Evolutionary conservation across 805 yeast genomes (phyloP).

Genomic region (Hanseniaspora vineae): DNA sequence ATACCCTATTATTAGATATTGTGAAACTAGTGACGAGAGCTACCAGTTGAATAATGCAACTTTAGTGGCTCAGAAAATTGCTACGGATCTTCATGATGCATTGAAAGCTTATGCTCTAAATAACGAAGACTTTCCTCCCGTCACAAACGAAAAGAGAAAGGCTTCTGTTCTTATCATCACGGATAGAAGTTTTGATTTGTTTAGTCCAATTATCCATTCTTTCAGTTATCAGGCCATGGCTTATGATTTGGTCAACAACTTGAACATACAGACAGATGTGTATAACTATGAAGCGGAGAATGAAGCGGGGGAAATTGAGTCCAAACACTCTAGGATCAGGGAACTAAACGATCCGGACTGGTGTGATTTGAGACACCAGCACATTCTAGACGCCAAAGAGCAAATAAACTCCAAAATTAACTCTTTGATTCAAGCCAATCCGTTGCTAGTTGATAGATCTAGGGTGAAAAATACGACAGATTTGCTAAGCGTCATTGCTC

Average conservation of each 20-base stretch:
- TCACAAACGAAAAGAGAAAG: slow-evolving; percentile 29
- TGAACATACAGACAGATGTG: slow-evolving; percentile 29
- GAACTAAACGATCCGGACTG: slow-evolving; percentile 54
- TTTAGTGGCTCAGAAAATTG: slow-evolving; percentile 54
- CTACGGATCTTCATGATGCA: slow-evolving; percentile 53
- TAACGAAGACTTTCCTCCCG: slow-evolving; percentile 48
- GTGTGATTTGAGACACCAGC: slow-evolving; percentile 57
- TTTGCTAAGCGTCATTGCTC: slow-evolving; percentile 62
- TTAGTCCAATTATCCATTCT: slow-evolving; percentile 79
- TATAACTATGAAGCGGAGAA: slow-evolving; percentile 45
- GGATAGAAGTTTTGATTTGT: slow-evolving; percentile 74
- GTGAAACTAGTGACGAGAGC: slow-evolving; percentile 35
- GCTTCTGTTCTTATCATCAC: slow-evolving; percentile 62
- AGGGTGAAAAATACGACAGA: slow-evolving; percentile 57
- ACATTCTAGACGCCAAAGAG: slow-evolving; percentile 63
- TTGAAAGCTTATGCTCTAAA: slow-evolving; percentile 65
- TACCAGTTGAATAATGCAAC: slow-evolving; percentile 41
- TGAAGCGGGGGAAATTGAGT: slow-evolving; percentile 34
- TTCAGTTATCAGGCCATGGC: slow-evolving; percentile 88
- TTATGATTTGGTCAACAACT: slow-evolving; percentile 49
- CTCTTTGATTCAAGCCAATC: slow-evolving; percentile 58
- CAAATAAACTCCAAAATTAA: slow-evolving; percentile 43
- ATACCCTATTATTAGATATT: slow-evolving; percentile 74
- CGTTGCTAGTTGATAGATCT: slow-evolving; percentile 57
- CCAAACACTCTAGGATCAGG: slow-evolving; percentile 36